Conservation (phyloP, 1,284 basidiomycete species). For the Leucoagaricus sp. region DNA sequence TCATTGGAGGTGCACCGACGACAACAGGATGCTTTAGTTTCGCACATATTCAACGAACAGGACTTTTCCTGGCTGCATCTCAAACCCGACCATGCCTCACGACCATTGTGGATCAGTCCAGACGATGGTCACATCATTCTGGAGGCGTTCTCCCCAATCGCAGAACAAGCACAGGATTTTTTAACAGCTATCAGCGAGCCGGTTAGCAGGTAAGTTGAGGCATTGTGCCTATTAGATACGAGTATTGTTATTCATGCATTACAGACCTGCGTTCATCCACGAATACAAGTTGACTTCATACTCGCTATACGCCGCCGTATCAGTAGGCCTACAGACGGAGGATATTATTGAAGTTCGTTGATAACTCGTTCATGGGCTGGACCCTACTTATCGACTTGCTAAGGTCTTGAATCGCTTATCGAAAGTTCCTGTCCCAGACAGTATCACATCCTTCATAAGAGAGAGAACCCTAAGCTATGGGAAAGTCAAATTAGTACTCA, state of each 20-base stretch:
- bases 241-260: constrained; percentile 16
- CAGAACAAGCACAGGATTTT: constrained; percentile 98
- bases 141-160: constrained; percentile 95
- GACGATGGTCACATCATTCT: constrained; percentile 94
- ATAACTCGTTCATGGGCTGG: constrained; percentile 23
- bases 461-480: constrained; percentile 93
- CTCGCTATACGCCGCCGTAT: constrained; percentile 97
- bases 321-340: constrained; percentile 95
- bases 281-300: constrained; percentile 99
- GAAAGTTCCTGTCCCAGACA: constrained; percentile 90
- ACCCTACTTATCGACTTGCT: constrained; percentile 21
- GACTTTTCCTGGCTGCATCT: constrained; percentile 87
- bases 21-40: constrained; percentile 72
- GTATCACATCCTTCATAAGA: constrained; percentile 82
- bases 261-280: constrained; percentile 96
- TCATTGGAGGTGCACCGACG: constrained; percentile 61
- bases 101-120: constrained; percentile 95
- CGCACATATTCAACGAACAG: constrained; percentile 77
- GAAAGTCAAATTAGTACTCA: constrained; percentile 95
- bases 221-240: constrained; percentile 5
- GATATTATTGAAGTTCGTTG: constrained; percentile 94
- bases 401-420: constrained; percentile 86
- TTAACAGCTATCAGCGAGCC: constrained; percentile 98
- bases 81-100: constrained; percentile 86
- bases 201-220: constrained; percentile 83